phyloP scores from a whole-genome alignment of 2,329 filamentous ascomycete species.

The Tolypocladium pustulatum region DNA sequence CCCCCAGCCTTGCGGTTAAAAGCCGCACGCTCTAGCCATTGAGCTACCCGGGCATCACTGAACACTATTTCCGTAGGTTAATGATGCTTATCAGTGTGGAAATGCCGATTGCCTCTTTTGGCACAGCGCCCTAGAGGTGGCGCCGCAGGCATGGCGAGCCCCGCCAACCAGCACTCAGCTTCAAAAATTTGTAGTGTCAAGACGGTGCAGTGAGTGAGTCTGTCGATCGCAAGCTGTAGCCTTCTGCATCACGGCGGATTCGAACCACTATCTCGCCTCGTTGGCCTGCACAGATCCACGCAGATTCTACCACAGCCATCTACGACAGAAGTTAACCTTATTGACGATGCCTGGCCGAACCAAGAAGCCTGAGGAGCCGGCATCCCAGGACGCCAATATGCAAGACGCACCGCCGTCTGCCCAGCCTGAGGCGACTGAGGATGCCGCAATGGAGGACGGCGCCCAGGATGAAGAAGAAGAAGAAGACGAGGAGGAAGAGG shows the following conservation, averaged over 20 bases:
- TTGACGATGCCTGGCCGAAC: constrained; percentile 29
- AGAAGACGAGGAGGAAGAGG: constrained; percentile 35
- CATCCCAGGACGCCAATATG: constrained; percentile 29
- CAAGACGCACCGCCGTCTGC: constrained; percentile 31
- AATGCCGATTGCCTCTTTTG: background rate
- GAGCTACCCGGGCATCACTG: constrained; percentile 17
- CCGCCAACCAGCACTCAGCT: background rate
- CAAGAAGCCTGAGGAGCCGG: constrained; percentile 19
- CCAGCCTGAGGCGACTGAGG: constrained; percentile 21
- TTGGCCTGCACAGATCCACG: background rate
- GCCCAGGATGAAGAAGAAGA: constrained; percentile 24
- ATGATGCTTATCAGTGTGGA: background rate
- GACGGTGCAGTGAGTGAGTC: background rate
- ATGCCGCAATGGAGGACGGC: constrained; percentile 20
- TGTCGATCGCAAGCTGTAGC: background rate
- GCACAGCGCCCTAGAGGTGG: background rate
- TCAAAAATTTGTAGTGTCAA: constrained; percentile 5
- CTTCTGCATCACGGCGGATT: background rate
- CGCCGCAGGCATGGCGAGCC: background rate
- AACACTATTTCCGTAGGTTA: background rate
- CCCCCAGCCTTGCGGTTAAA: constrained; percentile 22
- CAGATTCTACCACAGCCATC: background rate
- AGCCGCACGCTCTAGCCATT: constrained; percentile 23
- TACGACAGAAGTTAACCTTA: background rate
- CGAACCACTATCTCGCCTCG: background rate